These are phyloP conservation scores for Carex kokanica DNA, from an alignment of 176 grass and related monocot species.

Conservation along the genomic window DNA sequence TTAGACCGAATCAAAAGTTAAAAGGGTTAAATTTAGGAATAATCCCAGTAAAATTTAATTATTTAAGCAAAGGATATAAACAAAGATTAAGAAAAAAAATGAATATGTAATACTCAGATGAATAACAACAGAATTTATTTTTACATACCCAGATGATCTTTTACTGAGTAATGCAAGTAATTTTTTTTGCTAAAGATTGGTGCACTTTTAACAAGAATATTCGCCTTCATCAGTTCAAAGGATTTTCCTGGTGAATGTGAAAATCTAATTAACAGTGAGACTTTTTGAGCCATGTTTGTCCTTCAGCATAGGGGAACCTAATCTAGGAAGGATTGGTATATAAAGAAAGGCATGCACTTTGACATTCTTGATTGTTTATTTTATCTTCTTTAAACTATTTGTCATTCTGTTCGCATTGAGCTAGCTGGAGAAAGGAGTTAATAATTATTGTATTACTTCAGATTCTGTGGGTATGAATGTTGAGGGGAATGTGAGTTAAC, in stretches of 20 bases:
- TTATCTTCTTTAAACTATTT: background rate
- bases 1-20: background rate
- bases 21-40: background rate
- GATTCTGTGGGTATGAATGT: constrained; percentile 8
- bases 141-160: background rate
- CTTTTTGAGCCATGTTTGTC: background rate
- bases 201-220: background rate
- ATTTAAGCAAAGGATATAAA: background rate
- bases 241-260: background rate
- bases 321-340: background rate
- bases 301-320: background rate
- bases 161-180: background rate
- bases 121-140: background rate
- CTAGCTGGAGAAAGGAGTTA: background rate
- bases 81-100: background rate
- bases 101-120: background rate
- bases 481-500: background rate
- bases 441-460: background rate
- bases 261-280: background rate
- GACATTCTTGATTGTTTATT: background rate
- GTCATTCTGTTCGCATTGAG: background rate
- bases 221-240: background rate
- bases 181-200: background rate
- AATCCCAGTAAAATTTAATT: background rate
- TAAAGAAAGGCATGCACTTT: constrained; percentile 7